Conservation (phyloP, 176 grass and related monocot species). For the Oryza nivara region DNA sequence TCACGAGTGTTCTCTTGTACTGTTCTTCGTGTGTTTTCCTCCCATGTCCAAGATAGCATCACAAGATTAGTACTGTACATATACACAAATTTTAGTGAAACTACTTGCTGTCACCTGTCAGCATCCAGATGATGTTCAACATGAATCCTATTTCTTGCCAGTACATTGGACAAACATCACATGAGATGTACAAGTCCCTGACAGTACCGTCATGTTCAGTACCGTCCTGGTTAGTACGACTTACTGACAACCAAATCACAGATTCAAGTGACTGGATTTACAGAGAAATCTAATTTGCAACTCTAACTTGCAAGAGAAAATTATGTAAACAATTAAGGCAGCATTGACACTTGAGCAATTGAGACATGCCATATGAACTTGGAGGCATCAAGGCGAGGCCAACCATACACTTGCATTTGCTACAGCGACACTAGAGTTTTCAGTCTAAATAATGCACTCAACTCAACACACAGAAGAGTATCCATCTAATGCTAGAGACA, state of each 20-base stretch:
- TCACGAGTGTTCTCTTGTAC: not conserved
- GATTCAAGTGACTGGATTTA: not conserved
- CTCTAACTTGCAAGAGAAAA: not conserved
- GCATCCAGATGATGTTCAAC: not conserved
- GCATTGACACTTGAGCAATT: not conserved
- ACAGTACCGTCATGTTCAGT: not conserved
- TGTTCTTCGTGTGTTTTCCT: not conserved
- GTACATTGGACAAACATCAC: not conserved
- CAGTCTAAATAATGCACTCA: slow-evolving; percentile 39
- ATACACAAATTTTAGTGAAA: not conserved
- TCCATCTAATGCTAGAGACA: slow-evolving; percentile 44
- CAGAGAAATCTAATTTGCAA: not conserved
- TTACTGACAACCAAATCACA: not conserved
- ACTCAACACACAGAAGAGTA: slow-evolving; percentile 35
- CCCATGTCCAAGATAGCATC: not conserved
- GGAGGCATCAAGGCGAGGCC: slow-evolving; percentile 73
- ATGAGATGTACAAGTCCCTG: not conserved
- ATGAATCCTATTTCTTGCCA: not conserved
- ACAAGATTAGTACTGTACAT: not conserved
- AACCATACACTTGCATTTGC: slow-evolving; percentile 46
- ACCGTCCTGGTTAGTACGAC: not conserved
- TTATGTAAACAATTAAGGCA: not conserved
- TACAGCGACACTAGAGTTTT: slow-evolving; percentile 36
- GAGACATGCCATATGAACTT: slow-evolving; percentile 44
- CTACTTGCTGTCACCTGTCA: not conserved